Conservation (phyloP, 2,329 filamentous ascomycete species). For the Thermoascus crustaceus region DNA sequence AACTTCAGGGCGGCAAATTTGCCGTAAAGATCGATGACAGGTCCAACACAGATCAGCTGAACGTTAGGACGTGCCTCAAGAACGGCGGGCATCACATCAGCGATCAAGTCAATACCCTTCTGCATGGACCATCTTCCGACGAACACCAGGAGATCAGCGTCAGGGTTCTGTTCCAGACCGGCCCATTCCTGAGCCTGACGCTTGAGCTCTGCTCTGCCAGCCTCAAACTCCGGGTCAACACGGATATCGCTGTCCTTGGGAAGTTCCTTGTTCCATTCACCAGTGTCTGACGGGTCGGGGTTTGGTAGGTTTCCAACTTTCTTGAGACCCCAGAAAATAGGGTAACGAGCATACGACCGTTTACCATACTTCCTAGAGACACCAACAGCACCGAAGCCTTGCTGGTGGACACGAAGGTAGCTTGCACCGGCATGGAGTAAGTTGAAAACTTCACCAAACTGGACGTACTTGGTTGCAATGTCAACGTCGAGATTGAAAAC, state of each 20-base stretch:
- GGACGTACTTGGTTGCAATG: constrained; percentile 53
- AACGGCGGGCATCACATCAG: constrained; percentile 57
- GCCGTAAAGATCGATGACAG: constrained; percentile 60
- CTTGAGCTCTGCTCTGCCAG: constrained; percentile 45
- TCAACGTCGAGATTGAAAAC: constrained; percentile 56
- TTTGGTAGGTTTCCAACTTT: constrained; percentile 57
- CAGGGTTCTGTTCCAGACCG: constrained; percentile 51
- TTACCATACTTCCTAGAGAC: constrained; percentile 62
- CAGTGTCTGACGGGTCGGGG: constrained; percentile 57
- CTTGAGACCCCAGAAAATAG: constrained; percentile 60
- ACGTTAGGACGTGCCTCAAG: constrained; percentile 52
- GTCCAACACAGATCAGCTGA: constrained; percentile 56
- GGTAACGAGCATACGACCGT: constrained; percentile 57
- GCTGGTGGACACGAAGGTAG: constrained; percentile 58
- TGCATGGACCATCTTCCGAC: constrained; percentile 63
- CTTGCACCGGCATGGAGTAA: constrained; percentile 58
- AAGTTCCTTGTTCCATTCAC: constrained; percentile 50
- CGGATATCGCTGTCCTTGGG: constrained; percentile 42
- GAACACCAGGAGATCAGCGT: constrained; percentile 60
- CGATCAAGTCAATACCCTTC: constrained; percentile 61
- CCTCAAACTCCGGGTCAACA: constrained; percentile 50
- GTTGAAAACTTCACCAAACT: constrained; percentile 63
- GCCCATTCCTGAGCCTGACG: constrained; percentile 61
- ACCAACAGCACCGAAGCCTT: constrained; percentile 60
- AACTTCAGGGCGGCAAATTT: constrained; percentile 61